Evolutionary conservation across 1,139 yeast genomes (phyloP).

Genomic region (Tardiomyces digboiensis): DNA sequence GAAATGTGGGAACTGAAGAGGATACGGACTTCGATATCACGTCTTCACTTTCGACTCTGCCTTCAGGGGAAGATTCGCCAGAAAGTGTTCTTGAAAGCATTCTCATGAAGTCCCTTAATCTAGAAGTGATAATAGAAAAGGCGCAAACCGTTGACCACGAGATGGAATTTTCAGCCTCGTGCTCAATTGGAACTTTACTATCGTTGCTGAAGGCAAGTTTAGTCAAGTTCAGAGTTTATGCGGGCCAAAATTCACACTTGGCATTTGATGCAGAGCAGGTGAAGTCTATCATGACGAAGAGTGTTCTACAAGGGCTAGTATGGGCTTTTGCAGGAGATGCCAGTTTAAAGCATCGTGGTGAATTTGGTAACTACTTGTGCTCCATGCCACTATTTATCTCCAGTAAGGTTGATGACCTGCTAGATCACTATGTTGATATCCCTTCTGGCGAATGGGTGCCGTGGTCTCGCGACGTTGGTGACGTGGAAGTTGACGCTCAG

Average conservation of each 20-base stretch:
- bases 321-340: conserved; percentile 74
- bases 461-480: conserved; percentile 38
- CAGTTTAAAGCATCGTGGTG: conserved; percentile 29
- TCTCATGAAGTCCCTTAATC: conserved; percentile 12
- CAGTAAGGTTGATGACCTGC: conserved; percentile 10
- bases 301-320: conserved; percentile 36
- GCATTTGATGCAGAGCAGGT: conserved; percentile 18
- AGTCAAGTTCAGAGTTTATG: conserved; percentile 11
- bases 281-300: conserved; percentile 28
- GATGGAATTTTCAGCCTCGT: conserved; percentile 38
- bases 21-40: conserved; percentile 20
- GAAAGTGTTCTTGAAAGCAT: not conserved
- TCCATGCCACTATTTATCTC: conserved; percentile 16
- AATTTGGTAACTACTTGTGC: conserved; percentile 31
- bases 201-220: conserved; percentile 18
- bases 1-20: conserved; percentile 16
- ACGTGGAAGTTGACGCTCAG: conserved; percentile 48
- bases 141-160: conserved; percentile 35
- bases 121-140: conserved; percentile 12
- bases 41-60: not conserved
- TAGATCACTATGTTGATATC: conserved; percentile 40
- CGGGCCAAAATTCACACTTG: conserved; percentile 17
- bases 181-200: conserved; percentile 34
- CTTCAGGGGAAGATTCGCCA: not conserved
- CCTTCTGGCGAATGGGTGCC: conserved; percentile 43